phyloP scores from a whole-genome alignment of 2,329 filamentous ascomycete genomes.

The Clarireedia hainanense region DNA sequence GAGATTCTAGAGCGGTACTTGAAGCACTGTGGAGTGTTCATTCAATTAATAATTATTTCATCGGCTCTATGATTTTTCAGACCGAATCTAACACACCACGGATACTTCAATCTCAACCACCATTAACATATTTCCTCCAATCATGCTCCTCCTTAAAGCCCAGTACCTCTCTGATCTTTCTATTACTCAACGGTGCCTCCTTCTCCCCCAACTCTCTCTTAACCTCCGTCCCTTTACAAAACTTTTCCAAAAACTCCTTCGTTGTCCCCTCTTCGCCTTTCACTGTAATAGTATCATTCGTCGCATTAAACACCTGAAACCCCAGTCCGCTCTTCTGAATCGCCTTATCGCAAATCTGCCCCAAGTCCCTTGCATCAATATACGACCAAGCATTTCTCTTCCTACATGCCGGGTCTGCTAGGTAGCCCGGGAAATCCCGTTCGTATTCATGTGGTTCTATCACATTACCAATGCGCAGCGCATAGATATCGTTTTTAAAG shows the following conservation, averaged over 20 bases:
- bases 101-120: no score
- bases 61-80: no score
- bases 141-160: constrained; percentile 52
- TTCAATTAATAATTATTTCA: no score
- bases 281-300: constrained; percentile 53
- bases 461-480: constrained; percentile 52
- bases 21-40: no score
- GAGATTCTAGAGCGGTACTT: no score
- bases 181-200: constrained; percentile 53
- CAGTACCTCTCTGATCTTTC: constrained; percentile 50
- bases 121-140: constrained; percentile 33
- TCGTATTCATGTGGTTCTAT: constrained; percentile 55
- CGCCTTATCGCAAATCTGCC: constrained; percentile 50
- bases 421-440: constrained; percentile 42
- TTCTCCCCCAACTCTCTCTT: constrained; percentile 48
- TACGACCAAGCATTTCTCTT: constrained; percentile 56
- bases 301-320: constrained; percentile 58
- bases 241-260: constrained; percentile 41
- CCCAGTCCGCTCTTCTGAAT: constrained; percentile 47
- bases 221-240: constrained; percentile 41
- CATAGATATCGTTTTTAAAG: constrained; percentile 52
- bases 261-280: constrained; percentile 34
- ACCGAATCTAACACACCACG: no score
- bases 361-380: constrained; percentile 53
- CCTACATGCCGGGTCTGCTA: constrained; percentile 41